A percentile compares a stretch with the other conserved stretches of the same genome.
phyloP scores from a whole-genome alignment of 148 eudicot species.

The Cornus florida region DNA sequence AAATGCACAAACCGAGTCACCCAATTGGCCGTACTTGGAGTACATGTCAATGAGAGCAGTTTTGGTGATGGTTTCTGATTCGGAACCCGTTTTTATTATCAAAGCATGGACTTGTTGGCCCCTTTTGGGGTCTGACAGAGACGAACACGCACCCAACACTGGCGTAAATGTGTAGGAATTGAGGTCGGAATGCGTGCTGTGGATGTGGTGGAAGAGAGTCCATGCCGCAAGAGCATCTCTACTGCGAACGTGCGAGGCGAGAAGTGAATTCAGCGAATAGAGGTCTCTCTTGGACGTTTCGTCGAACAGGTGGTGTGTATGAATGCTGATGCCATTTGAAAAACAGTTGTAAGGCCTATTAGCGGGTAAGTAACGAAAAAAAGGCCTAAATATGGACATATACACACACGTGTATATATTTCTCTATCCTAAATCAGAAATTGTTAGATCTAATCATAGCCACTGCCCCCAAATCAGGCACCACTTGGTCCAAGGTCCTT shows the following conservation, averaged over 20 bases:
- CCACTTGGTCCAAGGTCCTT: too few species aligned
- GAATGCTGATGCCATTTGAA: neutral
- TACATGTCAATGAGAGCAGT: constrained; percentile 42
- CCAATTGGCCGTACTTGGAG: constrained; percentile 32
- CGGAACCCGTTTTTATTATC: constrained; percentile 31
- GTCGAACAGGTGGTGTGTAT: constrained; percentile 30
- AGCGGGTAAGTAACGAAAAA: neutral
- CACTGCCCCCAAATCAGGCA: too few species aligned
- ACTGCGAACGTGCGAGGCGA: constrained; percentile 20
- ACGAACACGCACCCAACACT: constrained; percentile 33
- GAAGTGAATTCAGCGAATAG: constrained; percentile 34
- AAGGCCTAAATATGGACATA: neutral
- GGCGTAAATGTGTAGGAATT: constrained; percentile 40
- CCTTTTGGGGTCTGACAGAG: constrained; percentile 14
- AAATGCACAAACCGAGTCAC: constrained; percentile 25
- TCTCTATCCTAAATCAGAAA: too few species aligned
- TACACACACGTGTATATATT: too few species aligned
- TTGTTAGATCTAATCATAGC: too few species aligned
- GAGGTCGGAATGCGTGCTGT: constrained; percentile 19
- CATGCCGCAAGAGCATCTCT: constrained; percentile 26
- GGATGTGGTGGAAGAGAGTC: constrained; percentile 25
- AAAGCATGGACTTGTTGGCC: constrained; percentile 35
- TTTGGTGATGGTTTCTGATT: constrained; percentile 23
- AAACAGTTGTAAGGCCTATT: neutral
- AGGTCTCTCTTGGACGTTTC: constrained; percentile 32